Evolutionary conservation across 176 grass and related monocot genomes (phyloP).

Genomic region (Stipa capillata): DNA sequence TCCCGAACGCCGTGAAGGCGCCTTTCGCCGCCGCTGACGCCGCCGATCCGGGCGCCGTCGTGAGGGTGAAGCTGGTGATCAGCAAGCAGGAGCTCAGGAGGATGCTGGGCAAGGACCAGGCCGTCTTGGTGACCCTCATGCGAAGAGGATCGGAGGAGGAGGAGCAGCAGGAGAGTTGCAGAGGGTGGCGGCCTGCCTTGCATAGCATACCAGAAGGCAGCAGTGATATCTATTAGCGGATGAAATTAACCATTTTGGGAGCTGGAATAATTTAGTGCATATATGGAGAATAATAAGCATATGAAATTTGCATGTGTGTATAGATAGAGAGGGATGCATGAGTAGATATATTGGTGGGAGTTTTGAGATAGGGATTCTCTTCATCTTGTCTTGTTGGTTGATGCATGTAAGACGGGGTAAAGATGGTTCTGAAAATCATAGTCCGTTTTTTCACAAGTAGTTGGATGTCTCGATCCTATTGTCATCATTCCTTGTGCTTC

Average conservation of each 20-base stretch:
- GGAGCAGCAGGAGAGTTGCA: neutral
- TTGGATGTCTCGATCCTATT: too few relatives aligned
- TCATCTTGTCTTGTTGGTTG: conserved; percentile 17
- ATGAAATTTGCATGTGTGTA: neutral
- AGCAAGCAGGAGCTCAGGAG: conserved; percentile 60
- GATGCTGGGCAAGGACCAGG: conserved; percentile 38
- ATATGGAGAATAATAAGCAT: conserved; percentile 18
- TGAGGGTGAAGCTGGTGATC: conserved; percentile 69
- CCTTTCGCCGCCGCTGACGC: neutral
- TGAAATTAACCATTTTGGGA: neutral
- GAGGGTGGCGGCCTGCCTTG: conserved; percentile 58
- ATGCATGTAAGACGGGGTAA: conserved; percentile 25
- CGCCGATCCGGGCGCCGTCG: neutral
- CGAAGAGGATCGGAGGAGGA: neutral
- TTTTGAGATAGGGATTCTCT: conserved; percentile 38
- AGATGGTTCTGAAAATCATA: conserved; percentile 35
- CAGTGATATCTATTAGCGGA: conserved; percentile 19
- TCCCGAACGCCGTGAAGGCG: neutral
- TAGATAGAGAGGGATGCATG: neutral
- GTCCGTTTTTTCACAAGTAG: too few relatives aligned
- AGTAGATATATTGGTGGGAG: neutral
- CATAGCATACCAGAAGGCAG: conserved; percentile 66
- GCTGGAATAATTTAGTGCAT: conserved; percentile 10
- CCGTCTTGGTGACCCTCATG: conserved; percentile 37
- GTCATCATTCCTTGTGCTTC: too few relatives aligned